phyloP scores from a whole-genome alignment of 1,139 yeast genomes.

The Hyphopichia pseudoburtonii region DNA sequence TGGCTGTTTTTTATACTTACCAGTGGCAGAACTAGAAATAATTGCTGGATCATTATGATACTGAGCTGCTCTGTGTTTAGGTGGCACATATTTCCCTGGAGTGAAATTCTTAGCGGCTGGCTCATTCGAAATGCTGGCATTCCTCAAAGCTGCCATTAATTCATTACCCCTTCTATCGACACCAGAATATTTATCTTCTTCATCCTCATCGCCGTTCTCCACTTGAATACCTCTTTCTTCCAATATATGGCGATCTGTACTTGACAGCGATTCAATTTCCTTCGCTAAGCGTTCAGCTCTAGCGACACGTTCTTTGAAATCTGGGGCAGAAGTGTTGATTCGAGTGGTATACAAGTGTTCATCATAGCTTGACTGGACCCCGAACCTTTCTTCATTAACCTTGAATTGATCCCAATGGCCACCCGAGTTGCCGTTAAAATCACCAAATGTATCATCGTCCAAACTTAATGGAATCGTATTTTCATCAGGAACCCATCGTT shows the following conservation, averaged over 20 bases:
- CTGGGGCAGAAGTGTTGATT: constrained; percentile 73
- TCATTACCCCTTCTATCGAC: constrained; percentile 70
- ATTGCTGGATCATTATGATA: constrained; percentile 79
- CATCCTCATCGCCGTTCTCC: constrained; percentile 82
- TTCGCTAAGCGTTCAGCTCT: constrained; percentile 78
- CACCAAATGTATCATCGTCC: constrained; percentile 38
- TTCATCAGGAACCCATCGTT: constrained; percentile 83
- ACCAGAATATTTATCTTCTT: constrained; percentile 95
- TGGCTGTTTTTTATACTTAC: constrained; percentile 5
- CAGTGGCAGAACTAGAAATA: constrained; percentile 50
- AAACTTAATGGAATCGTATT: constrained; percentile 33
- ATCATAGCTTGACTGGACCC: constrained; percentile 82
- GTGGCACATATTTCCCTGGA: constrained; percentile 56
- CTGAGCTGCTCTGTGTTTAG: constrained; percentile 64
- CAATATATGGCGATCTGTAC: constrained; percentile 76
- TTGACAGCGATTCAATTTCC: constrained; percentile 73
- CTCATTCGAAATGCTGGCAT: constrained; percentile 21
- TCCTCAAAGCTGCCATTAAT: constrained; percentile 59
- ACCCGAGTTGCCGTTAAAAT: constrained; percentile 10
- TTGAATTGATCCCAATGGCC: constrained; percentile 89
- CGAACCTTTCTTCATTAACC: constrained; percentile 84
- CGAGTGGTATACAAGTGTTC: constrained; percentile 89
- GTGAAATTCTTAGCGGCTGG: constrained; percentile 5
- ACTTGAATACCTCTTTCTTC: constrained; percentile 83
- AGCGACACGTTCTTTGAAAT: constrained; percentile 60